phyloP scores from a whole-genome alignment of 441 rosid species.

The Pelargonium citronellum region DNA sequence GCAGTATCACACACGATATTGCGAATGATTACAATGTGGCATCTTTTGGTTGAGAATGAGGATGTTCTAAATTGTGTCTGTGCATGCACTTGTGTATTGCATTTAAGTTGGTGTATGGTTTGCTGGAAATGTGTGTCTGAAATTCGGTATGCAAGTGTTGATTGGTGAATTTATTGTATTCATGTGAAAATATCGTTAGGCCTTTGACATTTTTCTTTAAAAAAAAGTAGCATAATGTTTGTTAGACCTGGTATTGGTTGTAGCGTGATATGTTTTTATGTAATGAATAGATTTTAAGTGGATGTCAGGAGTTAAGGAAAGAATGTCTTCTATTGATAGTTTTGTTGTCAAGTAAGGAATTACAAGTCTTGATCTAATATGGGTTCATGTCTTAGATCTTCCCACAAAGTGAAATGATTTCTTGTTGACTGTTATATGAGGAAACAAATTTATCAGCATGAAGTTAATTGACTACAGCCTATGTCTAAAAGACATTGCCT shows the following conservation, averaged over 20 bases:
- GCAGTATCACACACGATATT: not conserved
- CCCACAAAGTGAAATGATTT: not conserved
- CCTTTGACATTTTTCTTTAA: not conserved
- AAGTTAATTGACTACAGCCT: not conserved
- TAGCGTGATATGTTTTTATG: not conserved
- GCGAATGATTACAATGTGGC: not conserved
- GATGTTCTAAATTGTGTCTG: not conserved
- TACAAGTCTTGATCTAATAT: not conserved
- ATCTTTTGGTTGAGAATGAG: not conserved
- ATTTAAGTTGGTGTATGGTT: no score
- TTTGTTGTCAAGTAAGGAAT: not conserved
- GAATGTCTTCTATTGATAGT: no score
- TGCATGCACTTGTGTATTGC: no score
- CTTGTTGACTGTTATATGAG: not conserved
- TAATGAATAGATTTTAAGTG: no score
- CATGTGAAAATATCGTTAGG: not conserved
- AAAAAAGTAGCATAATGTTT: not conserved
- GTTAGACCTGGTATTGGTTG: not conserved
- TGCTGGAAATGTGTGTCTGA: not conserved
- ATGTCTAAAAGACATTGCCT: no score
- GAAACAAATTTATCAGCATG: not conserved
- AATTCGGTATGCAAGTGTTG: not conserved
- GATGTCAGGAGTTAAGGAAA: no score
- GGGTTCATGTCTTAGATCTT: not conserved
- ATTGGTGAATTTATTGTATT: not conserved